These are phyloP conservation scores for Metarhizium robertsii DNA, from an alignment of 2,329 filamentous ascomycete genomes.

Conservation along the genomic window DNA sequence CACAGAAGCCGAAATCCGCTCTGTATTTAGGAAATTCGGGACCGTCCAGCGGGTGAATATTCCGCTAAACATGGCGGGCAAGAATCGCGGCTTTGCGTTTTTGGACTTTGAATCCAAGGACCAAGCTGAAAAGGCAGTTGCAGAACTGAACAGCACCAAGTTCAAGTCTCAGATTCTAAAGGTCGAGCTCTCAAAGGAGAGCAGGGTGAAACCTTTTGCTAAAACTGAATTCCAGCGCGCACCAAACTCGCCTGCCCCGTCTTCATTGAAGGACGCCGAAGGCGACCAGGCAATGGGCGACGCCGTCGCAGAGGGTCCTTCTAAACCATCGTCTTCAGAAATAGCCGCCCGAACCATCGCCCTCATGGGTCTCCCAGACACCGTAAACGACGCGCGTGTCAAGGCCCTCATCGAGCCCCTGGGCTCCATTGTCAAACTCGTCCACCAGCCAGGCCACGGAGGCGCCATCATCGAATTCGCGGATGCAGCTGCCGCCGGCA, in stretches of 20 bases:
- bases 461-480: constrained; percentile 81
- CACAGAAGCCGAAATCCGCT: constrained; percentile 58
- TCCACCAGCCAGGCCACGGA: constrained; percentile 70
- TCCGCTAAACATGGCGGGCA: constrained; percentile 56
- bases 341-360: constrained; percentile 64
- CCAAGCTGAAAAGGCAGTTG: constrained; percentile 55
- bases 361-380: constrained; percentile 82
- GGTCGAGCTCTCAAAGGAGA: constrained; percentile 51
- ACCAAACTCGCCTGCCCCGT: constrained; percentile 23
- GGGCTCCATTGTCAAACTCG: constrained; percentile 64
- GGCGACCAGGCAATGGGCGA: constrained; percentile 31
- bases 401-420: constrained; percentile 60
- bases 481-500: constrained; percentile 61
- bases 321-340: constrained; percentile 34
- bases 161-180: constrained; percentile 58
- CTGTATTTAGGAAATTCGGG: constrained; percentile 68
- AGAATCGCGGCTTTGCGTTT: constrained; percentile 70
- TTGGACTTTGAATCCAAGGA: constrained; percentile 65
- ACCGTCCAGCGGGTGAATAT: constrained; percentile 64
- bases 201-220: constrained; percentile 47
- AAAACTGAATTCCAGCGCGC: constrained; percentile 26
- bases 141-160: constrained; percentile 61
- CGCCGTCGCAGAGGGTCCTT: constrained; percentile 6
- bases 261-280: constrained; percentile 24
- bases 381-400: constrained; percentile 80